Evolutionary conservation across 192 early-diverging fungal genomes (phyloP), one percentile per base, ranked within the genome.

Genomic region (Umbelopsis ramanniana): DNA sequence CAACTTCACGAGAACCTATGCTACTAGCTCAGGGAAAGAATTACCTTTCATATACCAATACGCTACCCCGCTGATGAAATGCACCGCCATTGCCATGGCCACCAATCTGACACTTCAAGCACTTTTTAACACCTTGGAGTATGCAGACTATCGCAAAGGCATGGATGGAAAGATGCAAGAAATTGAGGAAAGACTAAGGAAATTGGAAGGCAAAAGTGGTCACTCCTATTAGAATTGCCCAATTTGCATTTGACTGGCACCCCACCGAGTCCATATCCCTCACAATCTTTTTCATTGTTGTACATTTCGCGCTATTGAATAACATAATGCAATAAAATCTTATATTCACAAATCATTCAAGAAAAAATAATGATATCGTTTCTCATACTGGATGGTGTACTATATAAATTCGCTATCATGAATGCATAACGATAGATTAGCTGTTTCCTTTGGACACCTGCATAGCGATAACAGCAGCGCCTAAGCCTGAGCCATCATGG

Each of bases 401-500:
- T n/a, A n/a, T n/a, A n/a, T n/a, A n/a, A n/a, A n/a, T n/a, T n/a
- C n/a, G n/a, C n/a, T 43, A 54, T 22, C 33, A 63, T 37, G 29
- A 63, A 29, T 29, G 14, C 6, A 6, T 6, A 21, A 50, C 17
- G 19, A 21, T 6, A 50, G 12, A 12, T 37, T 37, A 37, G 12
- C n/a, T n/a, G n/a, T 17, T 19, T 14, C 57, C 45, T 35, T 83
- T 85, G 66, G 80, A 74, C 1, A 80, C 80, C 57, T 83, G 71
- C 71, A 83, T 73, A 11, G 83, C 82, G 75, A 81, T 79, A 3
- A 86, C 77, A 46, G 82, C 87, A 21, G 87, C 87, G 50, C 97
- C 95, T 22, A 94, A 86, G 63, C 97, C 93, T 66, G 90, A 90
- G 14, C 94, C 93, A 82, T 96, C 94, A 60, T 89, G 86, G 55